Base-by-base conservation (phyloP, 2,329 filamentous ascomycete species). In the Aspergillaceae sp. region DNA sequence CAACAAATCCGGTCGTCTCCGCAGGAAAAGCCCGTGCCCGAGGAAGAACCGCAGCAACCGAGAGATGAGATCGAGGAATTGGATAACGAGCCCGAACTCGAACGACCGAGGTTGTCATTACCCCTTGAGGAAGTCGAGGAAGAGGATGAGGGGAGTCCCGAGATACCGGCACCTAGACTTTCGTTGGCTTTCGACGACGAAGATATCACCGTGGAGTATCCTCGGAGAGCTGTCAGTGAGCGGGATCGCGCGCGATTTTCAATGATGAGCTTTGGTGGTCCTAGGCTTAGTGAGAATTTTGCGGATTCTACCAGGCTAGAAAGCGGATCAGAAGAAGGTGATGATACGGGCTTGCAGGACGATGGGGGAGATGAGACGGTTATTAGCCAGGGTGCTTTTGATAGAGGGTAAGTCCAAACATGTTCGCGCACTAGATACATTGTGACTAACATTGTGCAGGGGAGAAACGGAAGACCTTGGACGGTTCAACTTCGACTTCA, bases 201-300 rank as follows among this genome's bases (percentile, higher is more conserved):
- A 41, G 63, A 71, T 60, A 60, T 73, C 49, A 66, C 67, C 11
- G 62, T 72, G 10, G 72, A 74, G 51, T 66, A 68, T 46, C 68
- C 70, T 8, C 64, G 70, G 38, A 56, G 67, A 50, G 70, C 68
- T 10, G 57, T 63, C 2, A 63, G 59, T 41, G 63, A 67, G 35
- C 59, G 64, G 33, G 66, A 70, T 32, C 61, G 56, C 26, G 58
- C 60, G 34, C 62, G 65, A 29, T 43, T 72, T 10, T 70, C 67
- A 8, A 67, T 69, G 48, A 68, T 70, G 48, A 71, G 74, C 48
- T 65, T 68, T 44, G 67, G 63, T 8, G 65, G 60, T 42, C 57
- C 63, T 26, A 60, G 69, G 19, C 57, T 75, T 41, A 78, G 74
- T 53, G 76, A 77, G 48, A 65, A 71, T 46, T 78, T 78, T 52